A percentile compares a stretch with the other conserved stretches of the same genome.
These are phyloP conservation scores for Rhizopogon sp. DNA, from an alignment of 768 basidiomycete genomes.

Conservation along the genomic window DNA sequence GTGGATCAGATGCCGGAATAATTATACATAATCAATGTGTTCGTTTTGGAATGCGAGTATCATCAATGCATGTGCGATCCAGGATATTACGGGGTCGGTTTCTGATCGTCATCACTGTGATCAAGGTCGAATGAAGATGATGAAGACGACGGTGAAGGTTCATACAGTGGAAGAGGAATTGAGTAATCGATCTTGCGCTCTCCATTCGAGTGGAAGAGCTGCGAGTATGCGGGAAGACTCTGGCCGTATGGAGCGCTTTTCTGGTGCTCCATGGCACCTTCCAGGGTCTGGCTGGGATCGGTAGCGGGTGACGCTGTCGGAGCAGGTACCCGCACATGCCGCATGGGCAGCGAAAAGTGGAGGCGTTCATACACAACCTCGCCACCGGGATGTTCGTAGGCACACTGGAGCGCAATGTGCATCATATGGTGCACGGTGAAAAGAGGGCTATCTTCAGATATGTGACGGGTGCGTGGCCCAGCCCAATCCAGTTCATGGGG, in stretches of 20 bases:
- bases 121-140: conserved; percentile 1
- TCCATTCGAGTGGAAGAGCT: conserved; percentile 71
- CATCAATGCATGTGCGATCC: neutral
- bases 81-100: conserved; percentile 1
- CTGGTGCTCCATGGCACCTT: conserved; percentile 1
- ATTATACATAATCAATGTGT: neutral
- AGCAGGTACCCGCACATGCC: conserved; percentile 41
- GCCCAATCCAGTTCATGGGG: conserved; percentile 23
- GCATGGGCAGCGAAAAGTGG: conserved; percentile 43
- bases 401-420: conserved; percentile 47
- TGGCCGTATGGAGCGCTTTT: conserved; percentile 18
- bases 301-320: neutral
- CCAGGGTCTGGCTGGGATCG: conserved; percentile 3
- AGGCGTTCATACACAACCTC: conserved; percentile 20
- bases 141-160: conserved; percentile 27
- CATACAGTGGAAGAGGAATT: conserved; percentile 60
- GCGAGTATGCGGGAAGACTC: conserved; percentile 69
- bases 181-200: conserved; percentile 66
- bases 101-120: conserved; percentile 4
- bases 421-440: conserved; percentile 52
- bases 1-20: neutral
- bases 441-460: conserved; percentile 49
- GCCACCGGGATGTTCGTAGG: conserved; percentile 45
- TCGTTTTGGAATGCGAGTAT: neutral
- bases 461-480: conserved; percentile 28